Base-by-base conservation (phyloP, 1,139 yeast genomes). In the Geotrichum klebahnii region DNA sequence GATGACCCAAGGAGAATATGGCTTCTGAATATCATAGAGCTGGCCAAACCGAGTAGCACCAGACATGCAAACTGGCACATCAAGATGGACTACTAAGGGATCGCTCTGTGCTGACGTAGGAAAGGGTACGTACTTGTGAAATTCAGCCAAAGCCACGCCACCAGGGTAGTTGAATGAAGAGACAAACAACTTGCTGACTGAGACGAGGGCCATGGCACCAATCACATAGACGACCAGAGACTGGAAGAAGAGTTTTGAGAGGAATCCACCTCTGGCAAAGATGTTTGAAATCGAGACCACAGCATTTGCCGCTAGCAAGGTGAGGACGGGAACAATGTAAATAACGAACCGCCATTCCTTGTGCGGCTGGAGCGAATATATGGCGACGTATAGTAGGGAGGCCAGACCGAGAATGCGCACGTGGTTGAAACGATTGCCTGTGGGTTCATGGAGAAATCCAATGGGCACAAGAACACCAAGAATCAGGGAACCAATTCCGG, bases 321-420 rank as follows among this genome's bases (percentile, higher is more conserved):
- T 78, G 52, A 87, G 66, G 0, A 84, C 71, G 1, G 97, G 97
- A 9, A 83, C 69, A 0, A 81, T 72, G 63, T 90, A 92, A 14
- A 84, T 70, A 47, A 92, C 80, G 59, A 90, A 92, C 59, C 97
- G 77, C 96, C 96, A 88, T 70, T 92, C 97, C 65, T 90, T 92
- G 60, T 90, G 97, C 1, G 95, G 92, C 64, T 85, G 95, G 50
- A 83, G 65, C 0, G 97, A 89, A 76, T 89, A 76, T 2, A 78
- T 64, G 2, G 72, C 58, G 28, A 88, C 74, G 63, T 72, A 90
- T 9, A 79, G 34, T 1, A 81, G 34, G 0, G 84, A 69, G 0
- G 88, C 71, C 6, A 74, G 57, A 0, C 75, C 69, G 10, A 75
- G 58, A 3, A 75, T 61, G 23, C 70, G 71, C 44, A 76, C 57